Evolutionary conservation across 192 early-diverging fungal genomes (phyloP), one percentile per base, ranked within the genome.

Genomic region (Lobosporangium transversale): DNA sequence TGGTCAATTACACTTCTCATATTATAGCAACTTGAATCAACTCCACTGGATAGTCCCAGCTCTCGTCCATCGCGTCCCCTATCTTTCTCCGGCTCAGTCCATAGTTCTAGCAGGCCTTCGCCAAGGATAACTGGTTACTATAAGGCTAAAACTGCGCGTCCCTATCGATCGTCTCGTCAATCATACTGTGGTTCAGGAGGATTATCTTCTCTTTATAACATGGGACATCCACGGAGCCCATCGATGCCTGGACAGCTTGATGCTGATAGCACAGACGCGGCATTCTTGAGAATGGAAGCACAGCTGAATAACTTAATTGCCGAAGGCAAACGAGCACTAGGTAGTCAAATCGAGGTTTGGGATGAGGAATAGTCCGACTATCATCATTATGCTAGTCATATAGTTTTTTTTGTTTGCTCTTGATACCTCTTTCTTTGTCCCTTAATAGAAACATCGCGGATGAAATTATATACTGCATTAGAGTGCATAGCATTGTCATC

Each of bases 281-380:
- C 62, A 17, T 70, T 79, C 45, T 60, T 71, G 56, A 60, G 78
- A 40, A 79, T 79, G 78, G 78, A 79, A 15, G 78, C 68, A 17
- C 58, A 79, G 24, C 26, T 79, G 36, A 79, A 31, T 18, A 71
- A 32, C 27, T 45, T 79, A 63, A 79, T 79, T 49, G 63, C 78
- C 10, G 68, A 66, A 31, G 78, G 78, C 32, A 79, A 70, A 26
- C 51, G 68, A 15, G 78, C 78, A 1, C 54, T 79, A 35, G 67
- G 42, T 24, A 66, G 73, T 44, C 58, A 58, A 36, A 62, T 76
- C 35, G 64, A 76, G n/a, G 59, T 67, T 18, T 76, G 64, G 63
- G 73, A 75, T 17, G 70, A 75, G 31, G 70, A 75, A 49, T 75
- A 70, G 48, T n/a, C n/a, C n/a, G n/a, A n/a, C n/a, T n/a, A n/a